Evolutionary conservation across 306 rosid species (phyloP), one percentile per base, ranked within the genome.

Genomic region (Malus asiatica): DNA sequence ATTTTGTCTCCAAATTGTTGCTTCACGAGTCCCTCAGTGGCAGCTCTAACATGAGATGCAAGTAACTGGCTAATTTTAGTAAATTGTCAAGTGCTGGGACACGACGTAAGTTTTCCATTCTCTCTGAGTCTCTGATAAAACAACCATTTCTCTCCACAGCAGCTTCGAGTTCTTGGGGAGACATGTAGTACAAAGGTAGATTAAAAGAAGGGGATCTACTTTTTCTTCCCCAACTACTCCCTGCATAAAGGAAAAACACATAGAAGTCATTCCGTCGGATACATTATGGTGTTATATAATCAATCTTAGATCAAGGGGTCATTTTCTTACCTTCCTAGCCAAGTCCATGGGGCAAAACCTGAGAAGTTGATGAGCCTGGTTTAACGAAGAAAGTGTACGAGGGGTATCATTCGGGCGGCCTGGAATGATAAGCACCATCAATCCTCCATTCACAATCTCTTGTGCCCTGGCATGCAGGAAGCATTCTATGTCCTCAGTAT

Each of bases 371-470:
- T 40, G 22, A 8, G 18, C 32, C 73, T 45, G 19, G 16, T 66
- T 52, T 35, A 51, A 44, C 2, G 16, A 57, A 66, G 71, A n/a
- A 12, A 79, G 60, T 14, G 80, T 73, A 48, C 46, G 61, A 19
- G 59, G 48, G 27, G 48, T 14, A 6, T 40, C 79, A 32, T 62
- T 19, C 0, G 72, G 55, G 44, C 30, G 71, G 18, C 81, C 84
- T 35, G 38, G 68, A 11, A 61, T 3, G 16, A 66, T 61, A 13
- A 86, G 62, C 13, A 66, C 71, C 78, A 83, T 32, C 23, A 83
- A 42, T 1, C 89, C 87, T 55, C 89, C 89, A 13, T 2, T 4
- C 14, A 78, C 80, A 48, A 86, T 14, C 78, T 86, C 84, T 58
- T 81, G 23, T 25, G 87, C 87, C 63, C 85, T 78, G 11, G 82